These are phyloP conservation scores for Talaromyces sp. DNA, from an alignment of 2,329 filamentous ascomycete species.

Conservation along the genomic window DNA sequence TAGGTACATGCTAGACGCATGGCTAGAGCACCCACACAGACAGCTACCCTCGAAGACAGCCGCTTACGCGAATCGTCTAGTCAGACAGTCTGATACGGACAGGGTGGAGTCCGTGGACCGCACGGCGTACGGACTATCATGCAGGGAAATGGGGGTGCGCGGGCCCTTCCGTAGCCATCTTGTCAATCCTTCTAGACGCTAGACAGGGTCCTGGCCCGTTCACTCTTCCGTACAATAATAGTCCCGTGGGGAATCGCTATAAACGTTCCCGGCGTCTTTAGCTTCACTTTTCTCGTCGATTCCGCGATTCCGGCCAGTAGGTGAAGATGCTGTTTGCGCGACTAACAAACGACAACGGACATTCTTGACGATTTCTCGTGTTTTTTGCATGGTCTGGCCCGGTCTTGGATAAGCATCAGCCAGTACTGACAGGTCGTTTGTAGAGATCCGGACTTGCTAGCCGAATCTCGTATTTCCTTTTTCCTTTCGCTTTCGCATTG, in stretches of 20 bases:
- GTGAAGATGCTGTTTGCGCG: neutral
- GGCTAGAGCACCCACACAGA: neutral
- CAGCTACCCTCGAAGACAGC: neutral
- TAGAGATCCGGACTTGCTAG: neutral
- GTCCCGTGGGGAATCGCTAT: conserved; percentile 10
- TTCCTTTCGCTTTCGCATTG: neutral
- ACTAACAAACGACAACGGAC: neutral
- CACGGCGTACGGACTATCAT: conserved; percentile 2
- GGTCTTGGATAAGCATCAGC: neutral
- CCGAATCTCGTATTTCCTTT: neutral
- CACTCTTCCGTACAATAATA: neutral
- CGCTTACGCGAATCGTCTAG: neutral
- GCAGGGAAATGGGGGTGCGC: conserved; percentile 1
- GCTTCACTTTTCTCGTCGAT: neutral
- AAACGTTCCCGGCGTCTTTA: conserved; percentile 8
- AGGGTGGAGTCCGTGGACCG: neutral
- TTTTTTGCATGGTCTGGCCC: neutral
- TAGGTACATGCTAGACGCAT: neutral
- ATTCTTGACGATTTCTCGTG: neutral
- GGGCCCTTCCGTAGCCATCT: neutral
- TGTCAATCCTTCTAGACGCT: conserved; percentile 7
- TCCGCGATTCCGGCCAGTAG: neutral
- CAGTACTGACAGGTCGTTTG: neutral
- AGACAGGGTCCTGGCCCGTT: conserved; percentile 2
- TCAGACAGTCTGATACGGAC: neutral